Percentiles rank a stretch among this genome's conserved stretches.
Evolutionary conservation across 2,329 filamentous ascomycete genomes (phyloP).

Genomic region (Periconia digitata): DNA sequence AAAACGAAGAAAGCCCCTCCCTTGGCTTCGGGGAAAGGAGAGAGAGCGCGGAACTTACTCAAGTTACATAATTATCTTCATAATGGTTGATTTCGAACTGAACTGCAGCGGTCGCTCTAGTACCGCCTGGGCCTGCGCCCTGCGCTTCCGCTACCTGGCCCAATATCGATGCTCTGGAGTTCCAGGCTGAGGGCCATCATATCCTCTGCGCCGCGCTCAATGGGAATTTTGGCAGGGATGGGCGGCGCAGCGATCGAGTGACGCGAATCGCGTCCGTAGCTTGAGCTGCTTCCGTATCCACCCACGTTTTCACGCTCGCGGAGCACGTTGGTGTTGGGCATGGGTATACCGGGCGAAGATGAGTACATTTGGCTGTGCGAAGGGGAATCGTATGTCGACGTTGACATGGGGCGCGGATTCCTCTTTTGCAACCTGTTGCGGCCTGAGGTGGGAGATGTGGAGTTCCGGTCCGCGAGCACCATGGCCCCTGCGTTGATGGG

Average conservation of each 20-base stretch:
- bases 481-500: conserved; percentile 19
- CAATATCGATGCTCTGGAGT: conserved; percentile 58
- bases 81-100: background rate
- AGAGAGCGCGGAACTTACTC: background rate
- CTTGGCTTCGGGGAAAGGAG: too few species aligned
- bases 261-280: conserved; percentile 19
- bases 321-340: conserved; percentile 27
- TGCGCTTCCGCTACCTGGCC: conserved; percentile 30
- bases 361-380: conserved; percentile 8
- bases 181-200: conserved; percentile 69
- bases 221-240: conserved; percentile 70
- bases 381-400: conserved; percentile 14
- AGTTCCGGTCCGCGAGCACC: conserved; percentile 26
- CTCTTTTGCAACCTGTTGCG: conserved; percentile 35
- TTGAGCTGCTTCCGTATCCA: conserved; percentile 32
- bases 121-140: conserved; percentile 17
- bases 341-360: conserved; percentile 16
- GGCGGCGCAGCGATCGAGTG: conserved; percentile 53
- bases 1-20: too few species aligned
- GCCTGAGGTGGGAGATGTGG: conserved; percentile 18
- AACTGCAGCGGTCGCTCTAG: conserved; percentile 1
- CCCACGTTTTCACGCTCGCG: conserved; percentile 40
- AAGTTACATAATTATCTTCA: background rate
- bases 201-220: conserved; percentile 45
- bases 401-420: conserved; percentile 22